These are phyloP conservation scores for Penicillium sp. DNA, from an alignment of 2,329 filamentous ascomycete genomes.

Conservation along the genomic window DNA sequence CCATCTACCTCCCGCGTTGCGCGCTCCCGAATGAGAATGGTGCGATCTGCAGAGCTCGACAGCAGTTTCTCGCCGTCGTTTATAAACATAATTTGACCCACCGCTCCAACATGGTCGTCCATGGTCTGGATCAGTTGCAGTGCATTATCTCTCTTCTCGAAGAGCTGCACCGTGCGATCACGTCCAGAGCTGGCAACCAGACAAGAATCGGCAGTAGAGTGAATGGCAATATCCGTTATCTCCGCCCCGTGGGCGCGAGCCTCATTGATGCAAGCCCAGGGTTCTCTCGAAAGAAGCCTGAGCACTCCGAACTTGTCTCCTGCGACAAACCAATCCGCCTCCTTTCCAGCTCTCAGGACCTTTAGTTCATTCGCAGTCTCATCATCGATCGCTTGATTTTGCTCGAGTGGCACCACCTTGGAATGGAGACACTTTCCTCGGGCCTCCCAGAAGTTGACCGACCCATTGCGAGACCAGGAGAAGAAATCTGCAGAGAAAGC, in stretches of 20 bases:
- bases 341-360: constrained; percentile 54
- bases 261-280: constrained; percentile 59
- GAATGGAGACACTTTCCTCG: constrained; percentile 64
- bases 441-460: constrained; percentile 74
- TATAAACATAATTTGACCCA: constrained; percentile 70
- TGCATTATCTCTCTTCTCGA: constrained; percentile 54
- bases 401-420: constrained; percentile 65
- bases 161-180: constrained; percentile 92
- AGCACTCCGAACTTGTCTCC: constrained; percentile 85
- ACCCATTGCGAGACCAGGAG: constrained; percentile 81
- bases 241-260: constrained; percentile 83
- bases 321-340: constrained; percentile 65
- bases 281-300: constrained; percentile 45
- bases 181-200: constrained; percentile 78
- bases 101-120: constrained; percentile 82
- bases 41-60: constrained; percentile 84
- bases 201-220: constrained; percentile 56
- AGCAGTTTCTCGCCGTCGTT: constrained; percentile 66
- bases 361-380: constrained; percentile 54
- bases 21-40: constrained; percentile 74
- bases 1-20: constrained; percentile 58
- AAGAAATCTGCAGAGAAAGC: constrained; percentile 66
- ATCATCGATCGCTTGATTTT: constrained; percentile 43
- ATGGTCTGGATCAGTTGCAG: constrained; percentile 85
- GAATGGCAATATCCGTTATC: constrained; percentile 73